phyloP scores from a whole-genome alignment of 208 protist species.

The Leishmania turanica region DNA sequence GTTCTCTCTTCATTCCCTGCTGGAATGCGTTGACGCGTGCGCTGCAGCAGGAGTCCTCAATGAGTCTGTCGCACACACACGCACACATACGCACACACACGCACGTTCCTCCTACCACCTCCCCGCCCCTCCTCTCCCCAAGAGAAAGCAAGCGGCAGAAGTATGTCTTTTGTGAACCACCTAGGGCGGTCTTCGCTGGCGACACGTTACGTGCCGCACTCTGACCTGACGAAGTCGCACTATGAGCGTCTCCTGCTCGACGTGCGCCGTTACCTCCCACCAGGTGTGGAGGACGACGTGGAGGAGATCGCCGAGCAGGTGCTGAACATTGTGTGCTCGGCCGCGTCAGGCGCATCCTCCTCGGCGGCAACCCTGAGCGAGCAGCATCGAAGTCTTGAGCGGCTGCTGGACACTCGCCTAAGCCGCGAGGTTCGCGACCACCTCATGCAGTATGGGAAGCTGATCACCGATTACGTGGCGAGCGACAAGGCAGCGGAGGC shows the following conservation, averaged over 20 bases:
- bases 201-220: conserved; percentile 76
- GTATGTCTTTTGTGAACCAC: conserved; percentile 23
- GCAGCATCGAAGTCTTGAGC: conserved; percentile 64
- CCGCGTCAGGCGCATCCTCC: conserved; percentile 12
- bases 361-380: conserved; percentile 35
- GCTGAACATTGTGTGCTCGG: conserved; percentile 65
- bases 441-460: conserved; percentile 70
- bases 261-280: conserved; percentile 77
- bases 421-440: conserved; percentile 63
- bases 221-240: conserved; percentile 62
- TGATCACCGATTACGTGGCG: conserved; percentile 87
- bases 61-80: not conserved
- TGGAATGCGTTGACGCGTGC: not conserved
- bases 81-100: not conserved
- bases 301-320: conserved; percentile 81
- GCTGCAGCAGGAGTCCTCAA: not conserved
- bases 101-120: not conserved
- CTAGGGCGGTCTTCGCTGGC: conserved; percentile 19
- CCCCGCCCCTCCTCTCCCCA: not conserved
- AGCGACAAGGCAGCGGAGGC: conserved; percentile 9
- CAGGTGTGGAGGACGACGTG: conserved; percentile 74
- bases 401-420: conserved; percentile 67
- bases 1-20: not conserved
- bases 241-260: conserved; percentile 87
- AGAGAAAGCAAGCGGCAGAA: not conserved